Conservation (phyloP, 1,284 basidiomycete species). For the Irpex lacteus region DNA sequence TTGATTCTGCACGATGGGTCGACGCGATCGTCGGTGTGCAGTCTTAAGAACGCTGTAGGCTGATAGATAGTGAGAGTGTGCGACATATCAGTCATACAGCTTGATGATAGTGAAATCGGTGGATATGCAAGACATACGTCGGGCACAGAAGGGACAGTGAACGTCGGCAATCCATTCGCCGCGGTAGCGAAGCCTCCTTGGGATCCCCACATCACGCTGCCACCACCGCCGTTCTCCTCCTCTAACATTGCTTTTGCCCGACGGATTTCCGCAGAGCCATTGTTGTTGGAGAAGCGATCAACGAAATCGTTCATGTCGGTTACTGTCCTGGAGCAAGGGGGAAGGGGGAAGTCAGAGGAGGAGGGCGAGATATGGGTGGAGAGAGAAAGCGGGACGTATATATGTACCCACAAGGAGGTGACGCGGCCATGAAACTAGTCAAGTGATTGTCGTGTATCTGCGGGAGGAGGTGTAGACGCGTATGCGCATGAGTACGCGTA, state of each 20-base stretch:
- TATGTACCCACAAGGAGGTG: neutral
- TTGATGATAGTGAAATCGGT: too few relatives aligned
- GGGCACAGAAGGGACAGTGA: constrained; percentile 66
- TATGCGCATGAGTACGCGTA: neutral
- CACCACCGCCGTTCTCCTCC: constrained; percentile 57
- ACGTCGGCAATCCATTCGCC: constrained; percentile 64
- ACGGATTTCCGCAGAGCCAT: constrained; percentile 46
- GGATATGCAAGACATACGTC: constrained; percentile 52
- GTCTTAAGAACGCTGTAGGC: constrained; percentile 86
- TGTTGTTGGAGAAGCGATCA: constrained; percentile 59
- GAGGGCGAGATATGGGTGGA: neutral
- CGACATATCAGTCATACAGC: neutral
- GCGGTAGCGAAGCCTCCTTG: constrained; percentile 76
- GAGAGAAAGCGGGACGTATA: neutral
- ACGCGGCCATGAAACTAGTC: neutral
- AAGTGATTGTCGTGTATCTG: neutral
- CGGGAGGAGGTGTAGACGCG: too few relatives aligned
- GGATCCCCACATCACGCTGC: constrained; percentile 76
- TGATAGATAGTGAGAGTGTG: constrained; percentile 31
- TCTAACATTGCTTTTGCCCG: constrained; percentile 52
- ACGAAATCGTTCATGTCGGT: constrained; percentile 74
- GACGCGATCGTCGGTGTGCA: constrained; percentile 92
- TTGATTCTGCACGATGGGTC: constrained; percentile 96
- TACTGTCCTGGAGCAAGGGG: neutral
- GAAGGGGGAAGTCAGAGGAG: too few relatives aligned